Evolutionary conservation across 495 filamentous ascomycete species (phyloP), one percentile per base, ranked within the genome.

Genomic region (Hypoxylon fragiforme): DNA sequence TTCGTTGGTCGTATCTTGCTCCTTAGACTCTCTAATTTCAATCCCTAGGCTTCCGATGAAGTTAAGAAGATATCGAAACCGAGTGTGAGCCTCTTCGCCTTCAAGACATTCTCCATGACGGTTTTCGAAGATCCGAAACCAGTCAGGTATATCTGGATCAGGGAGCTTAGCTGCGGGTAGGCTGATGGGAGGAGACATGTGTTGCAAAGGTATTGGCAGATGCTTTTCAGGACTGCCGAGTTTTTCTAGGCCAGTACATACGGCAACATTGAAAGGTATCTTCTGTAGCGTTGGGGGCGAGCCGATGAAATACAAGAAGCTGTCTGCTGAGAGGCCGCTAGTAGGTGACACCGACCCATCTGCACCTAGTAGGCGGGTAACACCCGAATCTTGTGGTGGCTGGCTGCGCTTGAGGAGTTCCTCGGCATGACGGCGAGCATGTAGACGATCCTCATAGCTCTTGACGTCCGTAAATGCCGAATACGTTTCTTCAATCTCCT

Each of bases 101-200:
- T 28, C 9, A 1, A 71, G 30, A 3, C 35, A 8, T 14, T 72
- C 11, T 2, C 36, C 40, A 5, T 37, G 3, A 9, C 34, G 8
- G 3, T 3, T 37, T n/a, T 37, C 34, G 11, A 67, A 26, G 8
- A 67, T 39, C 0, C 19, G 26, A 31, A 75, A 75, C 72, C 72
- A 75, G 0, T 55, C 54, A 0, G 72, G 70, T 1, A 73, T 44
- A 16, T 35, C 21, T 2, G 19, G 7, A 7, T 38, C 24, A 19
- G 22, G 22, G 7, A 30, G 15, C 20, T 19, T 12, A 13, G 15
- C n/a, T 2, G 38, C 14, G 15, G 26, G 1, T 13, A 42, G 21
- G 8, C 18, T 20, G 18, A 35, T 19, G 6, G 24, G 30, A 21
- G 35, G 32, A 37, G 43, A 19, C 26, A 20, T 15, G 12, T 1